Conservation (phyloP, 75 land plant species). For the Cunninghamia lanceolata region DNA sequence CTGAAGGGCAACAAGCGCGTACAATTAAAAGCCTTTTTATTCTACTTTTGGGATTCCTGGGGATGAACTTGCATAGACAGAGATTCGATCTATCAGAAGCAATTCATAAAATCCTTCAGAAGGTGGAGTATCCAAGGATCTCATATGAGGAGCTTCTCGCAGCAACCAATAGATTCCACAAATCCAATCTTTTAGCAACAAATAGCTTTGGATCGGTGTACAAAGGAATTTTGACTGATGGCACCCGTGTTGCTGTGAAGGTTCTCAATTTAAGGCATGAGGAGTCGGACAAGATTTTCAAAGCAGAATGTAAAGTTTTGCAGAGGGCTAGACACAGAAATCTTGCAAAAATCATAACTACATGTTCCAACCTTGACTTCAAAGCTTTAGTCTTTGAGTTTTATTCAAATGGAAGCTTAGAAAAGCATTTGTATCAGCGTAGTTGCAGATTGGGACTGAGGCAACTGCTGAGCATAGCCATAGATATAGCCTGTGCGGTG, state of each 20-base stretch:
- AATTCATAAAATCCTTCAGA: not conserved
- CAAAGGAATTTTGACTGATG: no score
- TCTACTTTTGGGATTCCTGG: not conserved
- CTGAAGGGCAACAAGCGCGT: not conserved
- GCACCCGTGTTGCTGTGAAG: no score
- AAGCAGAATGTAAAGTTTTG: slow-evolving; percentile 26
- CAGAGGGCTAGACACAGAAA: slow-evolving; percentile 27
- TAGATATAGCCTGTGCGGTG: no score
- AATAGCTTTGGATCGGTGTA: not conserved
- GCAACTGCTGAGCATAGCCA: not conserved
- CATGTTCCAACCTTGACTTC: slow-evolving; percentile 18
- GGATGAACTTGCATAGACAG: not conserved
- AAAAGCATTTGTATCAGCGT: slow-evolving; percentile 3
- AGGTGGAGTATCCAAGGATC: no score
- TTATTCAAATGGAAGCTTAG: not conserved
- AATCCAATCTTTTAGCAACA: not conserved
- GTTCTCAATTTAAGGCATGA: not conserved
- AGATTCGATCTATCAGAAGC: not conserved
- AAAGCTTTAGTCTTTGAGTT: slow-evolving; percentile 9
- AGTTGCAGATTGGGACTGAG: not conserved
- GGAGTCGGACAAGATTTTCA: slow-evolving; percentile 25
- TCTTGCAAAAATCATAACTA: slow-evolving; percentile 21
- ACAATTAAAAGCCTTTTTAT: not conserved
- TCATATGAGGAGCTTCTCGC: no score
- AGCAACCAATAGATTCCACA: not conserved